These are phyloP conservation scores for Tetramitus jugosus DNA, from an alignment of 208 protist genomes.

Conservation along the genomic window DNA sequence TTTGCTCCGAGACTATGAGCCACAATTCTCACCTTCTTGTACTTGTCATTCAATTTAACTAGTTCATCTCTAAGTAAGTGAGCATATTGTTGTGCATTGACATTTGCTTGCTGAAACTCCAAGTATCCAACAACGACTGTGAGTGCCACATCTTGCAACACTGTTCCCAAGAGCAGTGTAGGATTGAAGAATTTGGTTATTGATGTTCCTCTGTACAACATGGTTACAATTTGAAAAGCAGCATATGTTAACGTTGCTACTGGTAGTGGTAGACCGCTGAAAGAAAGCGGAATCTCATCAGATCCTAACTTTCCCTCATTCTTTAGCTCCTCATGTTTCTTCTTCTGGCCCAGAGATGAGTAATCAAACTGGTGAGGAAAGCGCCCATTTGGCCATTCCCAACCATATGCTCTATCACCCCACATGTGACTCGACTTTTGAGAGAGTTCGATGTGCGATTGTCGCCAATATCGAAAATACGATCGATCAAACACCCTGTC, in stretches of 20 bases:
- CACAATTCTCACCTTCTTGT: background rate
- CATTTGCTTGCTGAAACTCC: background rate
- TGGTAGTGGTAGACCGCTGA: background rate
- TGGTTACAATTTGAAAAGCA: background rate
- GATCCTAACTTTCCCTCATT: too few relatives aligned
- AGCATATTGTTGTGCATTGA: conserved; percentile 11
- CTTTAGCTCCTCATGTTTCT: too few relatives aligned
- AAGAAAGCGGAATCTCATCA: background rate
- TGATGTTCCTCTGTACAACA: too few relatives aligned
- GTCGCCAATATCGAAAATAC: conserved; percentile 2
- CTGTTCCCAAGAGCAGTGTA: background rate
- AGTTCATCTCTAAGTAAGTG: background rate
- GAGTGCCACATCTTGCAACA: background rate
- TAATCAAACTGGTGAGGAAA: background rate
- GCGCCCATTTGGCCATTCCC: background rate
- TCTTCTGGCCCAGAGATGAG: too few relatives aligned
- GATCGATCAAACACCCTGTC: too few relatives aligned
- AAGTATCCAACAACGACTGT: background rate
- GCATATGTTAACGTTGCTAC: background rate
- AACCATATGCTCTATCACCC: background rate
- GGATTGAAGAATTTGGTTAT: background rate
- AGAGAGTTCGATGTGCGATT: background rate
- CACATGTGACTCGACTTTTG: background rate
- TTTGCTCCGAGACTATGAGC: conserved; percentile 1
- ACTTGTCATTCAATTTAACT: background rate